A percentile compares a stretch with the other conserved stretches of the same genome.
phyloP scores from a whole-genome alignment of 2,329 filamentous ascomycete species.

The Colletotrichum euphorbiae region DNA sequence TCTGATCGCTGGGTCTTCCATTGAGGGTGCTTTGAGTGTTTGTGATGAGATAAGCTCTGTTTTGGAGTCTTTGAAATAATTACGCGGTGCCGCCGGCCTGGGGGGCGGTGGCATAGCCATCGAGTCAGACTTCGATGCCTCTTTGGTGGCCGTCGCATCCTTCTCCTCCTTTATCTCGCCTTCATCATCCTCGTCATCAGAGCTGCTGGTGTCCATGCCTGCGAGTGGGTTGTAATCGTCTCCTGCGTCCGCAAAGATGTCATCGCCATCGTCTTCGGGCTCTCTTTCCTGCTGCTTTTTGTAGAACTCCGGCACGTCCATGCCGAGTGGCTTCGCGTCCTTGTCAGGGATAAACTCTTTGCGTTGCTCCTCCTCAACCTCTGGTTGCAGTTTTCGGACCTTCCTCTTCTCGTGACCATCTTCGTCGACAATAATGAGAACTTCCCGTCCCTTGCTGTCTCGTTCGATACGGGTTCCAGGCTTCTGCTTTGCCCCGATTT shows the following conservation, averaged over 20 bases:
- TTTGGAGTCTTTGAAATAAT: conserved; percentile 73
- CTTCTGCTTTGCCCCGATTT: conserved; percentile 68
- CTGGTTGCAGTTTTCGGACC: conserved; percentile 64
- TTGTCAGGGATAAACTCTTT: conserved; percentile 65
- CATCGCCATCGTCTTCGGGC: conserved; percentile 66
- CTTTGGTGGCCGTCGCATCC: conserved; percentile 39
- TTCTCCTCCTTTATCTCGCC: conserved; percentile 49
- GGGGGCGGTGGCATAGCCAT: conserved; percentile 61
- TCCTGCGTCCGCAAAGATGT: conserved; percentile 75
- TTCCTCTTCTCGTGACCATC: conserved; percentile 75
- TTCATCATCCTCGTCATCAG: conserved; percentile 54
- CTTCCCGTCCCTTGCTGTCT: conserved; percentile 71
- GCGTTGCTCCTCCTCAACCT: conserved; percentile 50
- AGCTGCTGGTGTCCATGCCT: conserved; percentile 60
- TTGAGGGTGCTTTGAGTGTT: conserved; percentile 63
- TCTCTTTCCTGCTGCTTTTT: conserved; percentile 59
- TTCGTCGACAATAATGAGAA: conserved; percentile 74
- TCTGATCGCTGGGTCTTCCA: conserved; percentile 81
- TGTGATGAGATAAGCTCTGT: conserved; percentile 66
- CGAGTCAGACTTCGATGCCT: conserved; percentile 40
- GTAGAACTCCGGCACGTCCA: conserved; percentile 73
- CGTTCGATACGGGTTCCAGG: conserved; percentile 69
- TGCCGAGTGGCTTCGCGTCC: conserved; percentile 68
- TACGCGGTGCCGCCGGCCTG: conserved; percentile 57
- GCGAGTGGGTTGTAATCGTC: conserved; percentile 77